Evolutionary conservation across 2,329 filamentous ascomycete genomes (phyloP), one percentile per base, ranked within the genome.

Genomic region (Blumeria hordei): DNA sequence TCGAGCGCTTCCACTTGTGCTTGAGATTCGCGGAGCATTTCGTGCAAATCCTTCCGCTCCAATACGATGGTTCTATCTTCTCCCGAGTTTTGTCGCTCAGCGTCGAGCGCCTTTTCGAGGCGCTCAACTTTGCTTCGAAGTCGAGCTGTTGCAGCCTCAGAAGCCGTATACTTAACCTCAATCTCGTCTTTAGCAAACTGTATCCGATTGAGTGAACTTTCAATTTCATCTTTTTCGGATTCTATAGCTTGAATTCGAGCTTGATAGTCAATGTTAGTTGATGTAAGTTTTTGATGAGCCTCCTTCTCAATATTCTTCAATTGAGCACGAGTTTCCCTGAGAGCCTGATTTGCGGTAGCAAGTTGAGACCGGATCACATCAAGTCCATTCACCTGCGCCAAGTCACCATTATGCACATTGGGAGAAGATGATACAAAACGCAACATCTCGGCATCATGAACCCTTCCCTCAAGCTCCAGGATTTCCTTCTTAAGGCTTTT

Each of bases 1-100:
- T 85, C 80, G n/a, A 92, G 72, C 36, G 80, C 75, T 65, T 85
- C 78, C 44, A 75, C 70, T 62, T 82, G 76, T 11, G 78, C 70
- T 65, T 83, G 79, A 18, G 75, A 75, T 61, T 77, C 74, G 58
- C 77, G 78, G 32, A 81, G 70, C 66, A 77, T 72, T 54, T 73
- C 70, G 59, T 80, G 76, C 18, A 85, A 68, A 57, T 81, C 76
- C 43, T 73, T 71, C 45, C 76, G 73, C 62, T 81, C 76, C 4
- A 78, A 69, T 6, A 72, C 71, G 55, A 75, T 64, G 57, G 76
- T 78, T 57, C 78, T 72, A 57, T 80, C 77, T 59, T 79, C 76
- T 3, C 60, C 60, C 16, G 76, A 67, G 57, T 77, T 76, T 32
- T 72, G 69, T 28, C 83, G 69, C 44, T 74, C 75, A 6, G 66